phyloP scores from a whole-genome alignment of 768 basidiomycete species.

The Tylopilus subfusipes region DNA sequence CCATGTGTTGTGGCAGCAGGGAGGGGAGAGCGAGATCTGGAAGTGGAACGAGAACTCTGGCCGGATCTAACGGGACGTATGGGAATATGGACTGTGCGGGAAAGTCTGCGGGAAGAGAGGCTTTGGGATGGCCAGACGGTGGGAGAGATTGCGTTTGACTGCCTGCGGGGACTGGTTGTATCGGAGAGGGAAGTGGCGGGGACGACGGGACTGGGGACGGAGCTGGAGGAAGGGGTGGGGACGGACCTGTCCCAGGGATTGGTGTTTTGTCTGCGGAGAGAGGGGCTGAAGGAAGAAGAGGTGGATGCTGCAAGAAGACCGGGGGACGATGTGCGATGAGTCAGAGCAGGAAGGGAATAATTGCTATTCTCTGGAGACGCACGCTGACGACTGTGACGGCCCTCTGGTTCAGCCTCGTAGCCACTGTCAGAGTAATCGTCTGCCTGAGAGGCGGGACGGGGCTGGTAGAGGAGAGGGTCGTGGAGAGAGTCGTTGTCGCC shows the following conservation, averaged over 20 bases:
- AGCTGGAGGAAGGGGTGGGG: conserved; percentile 50
- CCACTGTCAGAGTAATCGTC: conserved; percentile 83
- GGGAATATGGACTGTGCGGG: conserved; percentile 78
- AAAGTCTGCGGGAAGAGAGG: conserved; percentile 73
- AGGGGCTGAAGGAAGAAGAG: conserved; percentile 60
- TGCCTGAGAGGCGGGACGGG: conserved; percentile 51
- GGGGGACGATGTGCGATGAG: conserved; percentile 53
- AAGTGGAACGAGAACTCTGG: conserved; percentile 89
- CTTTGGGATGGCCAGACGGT: conserved; percentile 55
- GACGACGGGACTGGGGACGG: conserved; percentile 57
- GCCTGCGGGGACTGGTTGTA: conserved; percentile 62
- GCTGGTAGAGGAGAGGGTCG: conserved; percentile 59
- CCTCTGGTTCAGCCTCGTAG: conserved; percentile 67
- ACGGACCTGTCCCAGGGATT: conserved; percentile 62
- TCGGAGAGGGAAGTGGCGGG: conserved; percentile 62
- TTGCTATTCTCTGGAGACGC: conserved; percentile 51
- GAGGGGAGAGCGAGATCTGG: conserved; percentile 90
- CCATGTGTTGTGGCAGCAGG: conserved; percentile 64
- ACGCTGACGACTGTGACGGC: conserved; percentile 72
- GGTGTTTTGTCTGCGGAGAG: conserved; percentile 62
- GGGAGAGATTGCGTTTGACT: conserved; percentile 44
- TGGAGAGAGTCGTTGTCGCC: conserved; percentile 55
- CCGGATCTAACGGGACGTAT: conserved; percentile 63
- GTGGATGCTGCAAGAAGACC: conserved; percentile 61
- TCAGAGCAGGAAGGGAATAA: conserved; percentile 41